phyloP scores from a whole-genome alignment of 1,139 yeast genomes.

The Sugiyamaella castrensis region DNA sequence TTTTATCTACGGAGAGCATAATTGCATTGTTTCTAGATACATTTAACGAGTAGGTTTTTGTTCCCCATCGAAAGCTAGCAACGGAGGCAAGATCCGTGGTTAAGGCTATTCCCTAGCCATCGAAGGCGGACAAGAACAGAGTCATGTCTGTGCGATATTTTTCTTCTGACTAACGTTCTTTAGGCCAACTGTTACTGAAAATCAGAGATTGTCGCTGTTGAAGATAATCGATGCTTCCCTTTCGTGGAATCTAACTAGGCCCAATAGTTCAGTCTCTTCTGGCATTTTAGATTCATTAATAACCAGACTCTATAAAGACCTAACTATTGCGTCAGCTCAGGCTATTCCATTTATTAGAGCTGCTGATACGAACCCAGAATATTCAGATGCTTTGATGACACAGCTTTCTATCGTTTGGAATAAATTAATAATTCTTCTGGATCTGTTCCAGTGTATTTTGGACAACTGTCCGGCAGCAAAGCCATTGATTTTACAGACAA shows the following conservation, averaged over 20 bases:
- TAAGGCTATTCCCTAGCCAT: too few relatives aligned
- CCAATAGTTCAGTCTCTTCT: background rate
- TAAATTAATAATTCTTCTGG: conserved; percentile 19
- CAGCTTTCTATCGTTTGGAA: conserved; percentile 21
- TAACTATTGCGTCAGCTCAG: conserved; percentile 10
- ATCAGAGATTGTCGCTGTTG: conserved; percentile 23
- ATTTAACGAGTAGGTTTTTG: conserved; percentile 16
- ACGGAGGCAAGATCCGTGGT: too few relatives aligned
- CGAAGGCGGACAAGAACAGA: too few relatives aligned
- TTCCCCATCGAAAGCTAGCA: background rate
- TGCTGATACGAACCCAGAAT: conserved; percentile 18
- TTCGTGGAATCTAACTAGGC: conserved; percentile 3
- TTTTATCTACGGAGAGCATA: conserved; percentile 15
- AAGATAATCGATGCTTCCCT: conserved; percentile 28
- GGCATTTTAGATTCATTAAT: conserved; percentile 8
- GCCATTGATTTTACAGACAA: conserved; percentile 2
- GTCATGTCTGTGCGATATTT: too few relatives aligned
- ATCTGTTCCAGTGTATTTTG: conserved; percentile 18
- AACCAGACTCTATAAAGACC: conserved; percentile 7
- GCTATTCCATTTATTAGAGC: conserved; percentile 20
- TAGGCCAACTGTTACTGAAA: conserved; percentile 9
- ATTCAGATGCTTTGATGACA: conserved; percentile 14
- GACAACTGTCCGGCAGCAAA: conserved; percentile 12
- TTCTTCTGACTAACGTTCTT: background rate
- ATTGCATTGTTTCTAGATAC: conserved; percentile 9